phyloP scores from a whole-genome alignment of 441 rosid genomes.

The Arabidopsis lyrata region DNA sequence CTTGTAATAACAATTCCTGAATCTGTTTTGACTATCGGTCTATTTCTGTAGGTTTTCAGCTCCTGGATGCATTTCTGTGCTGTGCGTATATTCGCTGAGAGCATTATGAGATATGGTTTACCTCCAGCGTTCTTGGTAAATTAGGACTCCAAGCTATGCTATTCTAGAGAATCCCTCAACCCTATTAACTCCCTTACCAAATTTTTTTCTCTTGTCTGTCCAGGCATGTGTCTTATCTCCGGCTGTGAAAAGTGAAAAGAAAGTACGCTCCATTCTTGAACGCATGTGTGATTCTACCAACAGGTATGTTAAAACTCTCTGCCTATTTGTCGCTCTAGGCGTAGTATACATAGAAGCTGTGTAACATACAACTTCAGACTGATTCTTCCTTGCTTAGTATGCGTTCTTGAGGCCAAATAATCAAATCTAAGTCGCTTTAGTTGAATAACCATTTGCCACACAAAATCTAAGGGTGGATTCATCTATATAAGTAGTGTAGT shows the following conservation, averaged over 20 bases:
- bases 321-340: constrained; percentile 5
- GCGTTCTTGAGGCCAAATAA: not conserved
- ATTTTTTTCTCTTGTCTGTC: constrained; percentile 38
- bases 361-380: not conserved
- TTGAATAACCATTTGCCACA: not conserved
- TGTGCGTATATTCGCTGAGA: constrained; percentile 89
- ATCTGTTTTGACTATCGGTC: constrained; percentile 22
- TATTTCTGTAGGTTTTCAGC: constrained; percentile 81
- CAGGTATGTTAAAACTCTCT: constrained; percentile 65
- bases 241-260: constrained; percentile 84
- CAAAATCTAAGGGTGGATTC: not conserved
- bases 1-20: not conserved
- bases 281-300: constrained; percentile 71
- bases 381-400: not conserved
- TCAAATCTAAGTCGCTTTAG: constrained; percentile 11
- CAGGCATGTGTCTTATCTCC: constrained; percentile 97
- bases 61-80: constrained; percentile 99
- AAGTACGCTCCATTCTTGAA: constrained; percentile 93
- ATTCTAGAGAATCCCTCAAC: constrained; percentile 22
- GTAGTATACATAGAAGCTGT: constrained; percentile 16
- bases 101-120: constrained; percentile 97
- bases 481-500: constrained; percentile 13
- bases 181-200: constrained; percentile 26
- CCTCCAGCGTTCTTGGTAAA: constrained; percentile 97
- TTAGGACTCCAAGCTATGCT: constrained; percentile 24